Base-by-base conservation (phyloP, 352 stramenopile genomes). In the Phytophthora pluvialis region DNA sequence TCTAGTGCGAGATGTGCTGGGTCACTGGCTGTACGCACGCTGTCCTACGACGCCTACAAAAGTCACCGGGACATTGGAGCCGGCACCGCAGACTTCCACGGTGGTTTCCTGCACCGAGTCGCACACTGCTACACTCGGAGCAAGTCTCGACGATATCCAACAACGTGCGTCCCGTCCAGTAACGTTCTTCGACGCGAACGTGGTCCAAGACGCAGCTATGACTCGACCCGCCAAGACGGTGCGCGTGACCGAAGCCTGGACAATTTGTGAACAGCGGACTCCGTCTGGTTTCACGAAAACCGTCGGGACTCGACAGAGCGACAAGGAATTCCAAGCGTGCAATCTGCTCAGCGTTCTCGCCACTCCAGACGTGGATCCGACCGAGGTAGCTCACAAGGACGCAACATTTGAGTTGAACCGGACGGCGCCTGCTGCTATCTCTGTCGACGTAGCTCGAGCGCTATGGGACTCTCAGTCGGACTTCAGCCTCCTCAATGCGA, bases 11-110 rank as follows among this genome's bases (percentile, higher is more conserved):
- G 82, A 93, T 26, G 79, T 91, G 5, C 48, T 90, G 0, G 78
- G 85, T 0, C 82, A 91, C 53, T 93, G 85, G 85, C 31, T 90
- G 16, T 63, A 88, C 33, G 79, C 78, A 6, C 70, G 75, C 1
- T 93, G 85, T 26, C 65, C 73, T 2, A 90, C 72, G 0, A 70
- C 59, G 0, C 65, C 83, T 1, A 43, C 18, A n/a, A 51, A 59
- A 2, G 5, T 75, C 4, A 47, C 31, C 7, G 33, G 77, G 18
- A 32, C 75, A 4, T 52, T 54, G 5, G 56, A 68, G 26, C 26
- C 66, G 1, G 11, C 62, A 15, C 52, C 65, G 1, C 42, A 72
- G 9, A 65, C 64, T 0, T 74, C 60, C 0, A 60, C 57, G 4
- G 47, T 55, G 26, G 29, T 64, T 25, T 76, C 58, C n/a, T 90